Evolutionary conservation across 805 yeast species (phyloP).

Genomic region (Candida schatavii): DNA sequence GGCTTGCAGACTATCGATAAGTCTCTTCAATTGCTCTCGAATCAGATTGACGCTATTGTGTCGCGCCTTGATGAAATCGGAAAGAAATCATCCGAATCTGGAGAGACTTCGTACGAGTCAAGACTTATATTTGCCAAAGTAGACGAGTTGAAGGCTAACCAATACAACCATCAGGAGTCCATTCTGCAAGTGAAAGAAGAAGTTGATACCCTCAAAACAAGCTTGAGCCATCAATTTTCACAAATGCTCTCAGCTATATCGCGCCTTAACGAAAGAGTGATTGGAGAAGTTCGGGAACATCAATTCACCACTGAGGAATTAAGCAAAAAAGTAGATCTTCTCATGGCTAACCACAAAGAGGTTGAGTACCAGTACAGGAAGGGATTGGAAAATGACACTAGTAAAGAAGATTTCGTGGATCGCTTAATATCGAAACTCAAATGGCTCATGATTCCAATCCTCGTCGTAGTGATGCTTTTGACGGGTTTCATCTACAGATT

Average conservation of each 20-base stretch:
- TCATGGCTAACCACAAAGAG: constrained; percentile 40
- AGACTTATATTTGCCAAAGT: not conserved
- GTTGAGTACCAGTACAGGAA: constrained; percentile 25
- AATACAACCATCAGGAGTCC: constrained; percentile 15
- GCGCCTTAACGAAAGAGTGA: constrained; percentile 32
- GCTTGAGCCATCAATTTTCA: constrained; percentile 28
- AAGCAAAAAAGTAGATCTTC: constrained; percentile 36
- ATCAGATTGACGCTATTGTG: not conserved
- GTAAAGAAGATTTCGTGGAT: constrained; percentile 1
- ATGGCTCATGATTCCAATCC: constrained; percentile 43
- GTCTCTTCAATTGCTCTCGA: not conserved
- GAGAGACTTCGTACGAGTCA: constrained; percentile 1
- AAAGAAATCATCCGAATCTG: not conserved
- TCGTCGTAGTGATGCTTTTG: constrained; percentile 37
- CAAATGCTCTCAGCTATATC: constrained; percentile 31
- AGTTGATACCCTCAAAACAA: constrained; percentile 23
- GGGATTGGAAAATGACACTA: not conserved
- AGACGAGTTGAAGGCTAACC: constrained; percentile 7
- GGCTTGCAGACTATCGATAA: not conserved
- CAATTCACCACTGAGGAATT: constrained; percentile 33
- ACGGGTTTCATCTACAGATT: constrained; percentile 49
- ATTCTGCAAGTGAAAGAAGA: constrained; percentile 17
- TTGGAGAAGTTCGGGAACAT: constrained; percentile 42
- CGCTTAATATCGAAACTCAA: constrained; percentile 19
- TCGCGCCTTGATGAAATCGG: not conserved